Evolutionary conservation across 768 basidiomycete genomes (phyloP).

Genomic region (Cyclocybe aegerita): DNA sequence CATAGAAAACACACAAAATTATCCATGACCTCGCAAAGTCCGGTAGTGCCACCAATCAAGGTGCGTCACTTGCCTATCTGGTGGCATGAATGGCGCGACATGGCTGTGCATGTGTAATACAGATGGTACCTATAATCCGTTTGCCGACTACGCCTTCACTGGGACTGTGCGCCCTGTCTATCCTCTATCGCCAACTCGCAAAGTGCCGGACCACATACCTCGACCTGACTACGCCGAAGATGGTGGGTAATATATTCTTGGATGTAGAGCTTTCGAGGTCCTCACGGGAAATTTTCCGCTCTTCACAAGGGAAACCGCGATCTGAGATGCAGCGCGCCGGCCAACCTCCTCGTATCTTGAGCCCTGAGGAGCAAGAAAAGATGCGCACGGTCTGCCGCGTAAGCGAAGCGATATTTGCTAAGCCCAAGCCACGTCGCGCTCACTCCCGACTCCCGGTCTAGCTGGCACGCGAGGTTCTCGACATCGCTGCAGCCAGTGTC

Average conservation of each 20-base stretch:
- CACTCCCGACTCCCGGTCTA: constrained; percentile 27
- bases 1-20: constrained; percentile 79
- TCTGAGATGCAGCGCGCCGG: constrained; percentile 59
- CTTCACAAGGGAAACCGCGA: constrained; percentile 49
- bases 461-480: constrained; percentile 92
- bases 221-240: constrained; percentile 84
- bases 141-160: constrained; percentile 74
- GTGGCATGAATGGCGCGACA: neutral
- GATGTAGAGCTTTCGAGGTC: constrained; percentile 19
- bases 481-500: constrained; percentile 83
- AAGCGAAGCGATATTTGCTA: constrained; percentile 22
- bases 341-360: constrained; percentile 65
- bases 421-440: neutral
- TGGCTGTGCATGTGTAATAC: constrained; percentile 1
- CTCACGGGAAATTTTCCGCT: constrained; percentile 9
- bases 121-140: constrained; percentile 83
- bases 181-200: constrained; percentile 78
- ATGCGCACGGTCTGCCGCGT: constrained; percentile 89
- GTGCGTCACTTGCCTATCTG: constrained; percentile 4
- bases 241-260: constrained; percentile 27
- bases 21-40: constrained; percentile 64
- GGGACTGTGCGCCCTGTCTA: constrained; percentile 81
- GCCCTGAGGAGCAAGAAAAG: constrained; percentile 76
- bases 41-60: constrained; percentile 19
- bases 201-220: constrained; percentile 80